Percentiles rank a stretch among this genome's conserved stretches.
These are phyloP conservation scores for Solanum dulcamara DNA, from an alignment of 257 asterid species.

Conservation along the genomic window DNA sequence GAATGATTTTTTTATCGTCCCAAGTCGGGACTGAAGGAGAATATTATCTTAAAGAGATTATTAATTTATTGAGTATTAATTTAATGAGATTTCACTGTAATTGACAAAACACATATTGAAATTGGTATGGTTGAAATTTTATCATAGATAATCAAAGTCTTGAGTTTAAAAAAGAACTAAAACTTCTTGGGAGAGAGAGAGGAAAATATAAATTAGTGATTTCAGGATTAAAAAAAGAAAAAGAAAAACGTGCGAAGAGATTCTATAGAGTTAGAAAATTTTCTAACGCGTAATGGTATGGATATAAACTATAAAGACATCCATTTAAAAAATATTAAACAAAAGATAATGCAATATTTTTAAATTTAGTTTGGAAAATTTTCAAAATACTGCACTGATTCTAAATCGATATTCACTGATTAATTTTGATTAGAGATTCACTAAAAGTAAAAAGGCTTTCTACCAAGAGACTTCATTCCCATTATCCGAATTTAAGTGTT, in stretches of 20 bases:
- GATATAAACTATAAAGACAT: not conserved
- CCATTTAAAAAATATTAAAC: not conserved
- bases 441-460: not conserved
- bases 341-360: not conserved
- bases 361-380: not conserved
- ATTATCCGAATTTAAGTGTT: not conserved
- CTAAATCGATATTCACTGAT: not conserved
- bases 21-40: no score
- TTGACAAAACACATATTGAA: not conserved
- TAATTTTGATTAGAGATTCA: not conserved
- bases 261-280: not conserved
- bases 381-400: not conserved
- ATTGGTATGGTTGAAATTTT: not conserved
- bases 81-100: no score
- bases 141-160: not conserved
- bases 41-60: no score
- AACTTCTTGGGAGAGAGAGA: no score
- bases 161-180: not conserved
- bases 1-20: no score
- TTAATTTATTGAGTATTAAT: no score
- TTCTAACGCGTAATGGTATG: not conserved
- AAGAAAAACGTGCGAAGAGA: not conserved
- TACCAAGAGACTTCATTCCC: not conserved
- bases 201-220: no score
- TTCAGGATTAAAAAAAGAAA: not conserved